Percentiles rank a stretch among this genome's conserved stretches.
These are phyloP conservation scores for Aegilops longissima DNA, from an alignment of 176 grass and related monocot genomes.

Conservation along the genomic window DNA sequence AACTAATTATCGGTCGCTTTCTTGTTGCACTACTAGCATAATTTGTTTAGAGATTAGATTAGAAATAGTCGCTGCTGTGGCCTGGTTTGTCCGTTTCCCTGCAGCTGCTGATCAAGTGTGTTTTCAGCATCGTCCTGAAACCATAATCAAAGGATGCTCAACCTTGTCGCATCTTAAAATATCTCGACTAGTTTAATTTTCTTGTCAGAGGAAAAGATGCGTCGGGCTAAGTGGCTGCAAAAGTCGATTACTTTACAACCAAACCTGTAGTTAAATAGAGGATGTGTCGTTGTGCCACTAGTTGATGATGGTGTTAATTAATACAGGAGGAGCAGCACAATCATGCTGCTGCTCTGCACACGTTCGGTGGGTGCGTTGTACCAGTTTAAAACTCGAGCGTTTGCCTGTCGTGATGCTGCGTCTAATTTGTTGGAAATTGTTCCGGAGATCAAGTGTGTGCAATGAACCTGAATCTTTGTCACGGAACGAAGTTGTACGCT, in stretches of 20 bases:
- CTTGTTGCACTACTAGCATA: too few species aligned
- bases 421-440: neutral
- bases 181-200: neutral
- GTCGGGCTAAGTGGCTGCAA: neutral
- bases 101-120: neutral
- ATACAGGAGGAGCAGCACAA: neutral
- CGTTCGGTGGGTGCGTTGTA: conserved; percentile 1
- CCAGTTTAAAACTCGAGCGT: conserved; percentile 6
- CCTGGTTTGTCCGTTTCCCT: conserved; percentile 10
- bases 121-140: conserved; percentile 7
- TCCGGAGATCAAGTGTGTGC: neutral
- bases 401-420: neutral
- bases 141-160: conserved; percentile 11
- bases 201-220: neutral
- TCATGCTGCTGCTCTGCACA: neutral
- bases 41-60: neutral
- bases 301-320: neutral
- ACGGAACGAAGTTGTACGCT: too few species aligned
- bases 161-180: conserved; percentile 6
- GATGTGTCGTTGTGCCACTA: conserved; percentile 14
- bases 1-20: neutral
- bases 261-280: neutral
- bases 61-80: neutral
- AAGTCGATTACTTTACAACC: conserved; percentile 1
- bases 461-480: too few species aligned